Base-by-base conservation (phyloP, 306 rosid genomes). In the Dalbergia cochinchinensis region DNA sequence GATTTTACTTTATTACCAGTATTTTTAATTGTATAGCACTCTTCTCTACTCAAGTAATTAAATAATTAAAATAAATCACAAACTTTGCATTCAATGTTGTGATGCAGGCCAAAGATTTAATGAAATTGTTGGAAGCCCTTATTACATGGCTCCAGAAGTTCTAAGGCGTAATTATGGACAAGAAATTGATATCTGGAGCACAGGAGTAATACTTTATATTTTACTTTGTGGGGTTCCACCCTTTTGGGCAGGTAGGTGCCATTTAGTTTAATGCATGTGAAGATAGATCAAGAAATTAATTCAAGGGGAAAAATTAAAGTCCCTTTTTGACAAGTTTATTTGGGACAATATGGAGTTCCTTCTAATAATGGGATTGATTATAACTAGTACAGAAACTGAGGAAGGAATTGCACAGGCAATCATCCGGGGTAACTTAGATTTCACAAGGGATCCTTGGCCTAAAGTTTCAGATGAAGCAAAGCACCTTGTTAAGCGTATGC, bases 91-190 rank as follows among this genome's bases (percentile, higher is more conserved):
- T 15, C 37, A 19, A 61, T 67, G 48, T 54, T 67, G 48, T 48
- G 69, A 54, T 74, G 51, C 88, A 95, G 99, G 94, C 12, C 92
- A 95, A 87, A 83, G 91, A 84, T 95, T 92, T 83, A 74, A 53
- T 81, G 98, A 95, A 83, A 92, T 95, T 71, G 99, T 95, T 61
- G 99, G 99, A 81, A 95, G 99, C 77, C 99, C 99, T 50, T 95
- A 95, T 86, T 95, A 95, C 88, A 95, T 95, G 99, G 99, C 99
- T 78, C 99, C 99, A 0, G 99, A 95, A 82, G 98, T 95, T 3
- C 77, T 95, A 18, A 87, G 96, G 78, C 90, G 97, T 12, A 90
- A 91, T 83, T 95, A 92, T 22, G 97, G 97, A 41, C 91, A 85
- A n/a, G 97, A 92, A 83, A 78, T 92, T 50, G 99, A 95, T 85